Evolutionary conservation across 257 asterid genomes (phyloP).

Genomic region (Nicotiana sylvestris): DNA sequence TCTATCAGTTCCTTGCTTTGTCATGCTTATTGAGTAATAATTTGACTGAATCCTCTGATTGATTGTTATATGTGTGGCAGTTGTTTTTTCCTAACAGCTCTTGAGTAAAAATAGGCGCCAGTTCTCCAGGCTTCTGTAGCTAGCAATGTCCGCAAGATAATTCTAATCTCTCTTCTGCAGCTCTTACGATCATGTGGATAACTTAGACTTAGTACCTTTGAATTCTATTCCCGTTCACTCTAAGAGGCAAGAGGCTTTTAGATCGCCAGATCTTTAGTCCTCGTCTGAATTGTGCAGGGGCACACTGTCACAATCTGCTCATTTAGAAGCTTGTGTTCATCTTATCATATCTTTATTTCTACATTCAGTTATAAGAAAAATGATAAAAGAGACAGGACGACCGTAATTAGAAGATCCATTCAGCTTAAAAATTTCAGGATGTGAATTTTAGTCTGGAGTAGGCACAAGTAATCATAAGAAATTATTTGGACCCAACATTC

Average conservation of each 20-base stretch:
- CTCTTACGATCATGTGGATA: background rate
- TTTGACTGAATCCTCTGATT: too few relatives aligned
- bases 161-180: too few relatives aligned
- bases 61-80: too few relatives aligned
- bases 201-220: background rate
- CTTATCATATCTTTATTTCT: background rate
- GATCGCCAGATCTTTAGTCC: background rate
- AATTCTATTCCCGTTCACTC: background rate
- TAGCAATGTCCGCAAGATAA: too few relatives aligned
- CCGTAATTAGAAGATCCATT: too few relatives aligned
- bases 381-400: background rate
- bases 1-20: too few relatives aligned
- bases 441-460: background rate
- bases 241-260: background rate
- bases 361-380: background rate
- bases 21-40: too few relatives aligned
- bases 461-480: background rate
- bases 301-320: background rate
- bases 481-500: background rate
- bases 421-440: background rate
- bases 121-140: too few relatives aligned
- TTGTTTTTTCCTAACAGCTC: too few relatives aligned
- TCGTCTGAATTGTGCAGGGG: background rate
- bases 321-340: background rate
- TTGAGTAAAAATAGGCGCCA: too few relatives aligned